These are phyloP conservation scores for Linderniella brevidens DNA, from an alignment of 257 asterid species.

Conservation along the genomic window DNA sequence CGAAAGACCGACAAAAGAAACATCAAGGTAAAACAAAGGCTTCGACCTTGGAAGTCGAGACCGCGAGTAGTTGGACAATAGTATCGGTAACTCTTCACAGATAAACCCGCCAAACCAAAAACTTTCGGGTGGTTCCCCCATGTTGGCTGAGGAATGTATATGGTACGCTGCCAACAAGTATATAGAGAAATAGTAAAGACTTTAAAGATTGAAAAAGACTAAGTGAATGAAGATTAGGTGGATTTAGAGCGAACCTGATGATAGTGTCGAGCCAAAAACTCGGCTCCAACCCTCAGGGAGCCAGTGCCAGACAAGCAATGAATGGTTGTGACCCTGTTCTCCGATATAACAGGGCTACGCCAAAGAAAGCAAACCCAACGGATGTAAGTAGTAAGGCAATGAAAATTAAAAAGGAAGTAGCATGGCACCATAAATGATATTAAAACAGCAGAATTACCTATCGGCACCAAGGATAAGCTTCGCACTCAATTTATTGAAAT, in stretches of 20 bases:
- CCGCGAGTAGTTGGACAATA: constrained; percentile 93
- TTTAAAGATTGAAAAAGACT: background rate
- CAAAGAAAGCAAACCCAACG: constrained; percentile 14
- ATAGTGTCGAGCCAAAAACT: constrained; percentile 72
- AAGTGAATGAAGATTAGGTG: background rate
- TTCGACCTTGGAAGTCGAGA: constrained; percentile 71
- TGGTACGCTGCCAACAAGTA: constrained; percentile 42
- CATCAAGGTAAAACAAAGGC: constrained; percentile 5
- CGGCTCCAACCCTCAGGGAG: constrained; percentile 94
- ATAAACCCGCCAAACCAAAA: constrained; percentile 69
- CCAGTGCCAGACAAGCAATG: constrained; percentile 99
- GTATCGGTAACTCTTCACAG: constrained; percentile 80
- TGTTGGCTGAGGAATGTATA: constrained; percentile 80
- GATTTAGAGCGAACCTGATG: constrained; percentile 37
- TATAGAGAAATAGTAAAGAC: background rate
- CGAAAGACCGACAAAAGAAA: background rate
- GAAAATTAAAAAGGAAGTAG: background rate
- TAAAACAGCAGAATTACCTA: constrained; percentile 28
- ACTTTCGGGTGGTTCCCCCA: constrained; percentile 97
- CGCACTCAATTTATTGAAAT: too few relatives aligned
- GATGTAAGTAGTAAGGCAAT: background rate
- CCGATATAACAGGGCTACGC: constrained; percentile 80
- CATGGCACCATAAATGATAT: background rate
- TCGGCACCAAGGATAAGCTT: too few relatives aligned
- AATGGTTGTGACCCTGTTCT: constrained; percentile 85